Base-by-base conservation (phyloP, 2,329 filamentous ascomycete genomes). In the Sporothrix phasma region DNA sequence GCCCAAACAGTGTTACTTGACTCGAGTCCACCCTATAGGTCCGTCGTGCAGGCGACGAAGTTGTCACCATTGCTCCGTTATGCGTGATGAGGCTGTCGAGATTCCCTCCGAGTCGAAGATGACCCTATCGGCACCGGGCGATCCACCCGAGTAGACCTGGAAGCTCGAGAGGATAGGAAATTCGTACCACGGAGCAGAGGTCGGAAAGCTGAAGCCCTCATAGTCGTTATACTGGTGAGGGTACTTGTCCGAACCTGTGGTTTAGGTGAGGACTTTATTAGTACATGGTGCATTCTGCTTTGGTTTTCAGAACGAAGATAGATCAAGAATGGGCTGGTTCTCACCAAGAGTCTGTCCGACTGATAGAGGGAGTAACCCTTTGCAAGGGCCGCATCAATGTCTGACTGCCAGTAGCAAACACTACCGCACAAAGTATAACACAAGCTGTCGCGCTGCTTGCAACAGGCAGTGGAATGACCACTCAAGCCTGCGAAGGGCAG, bases 51-150 rank as follows among this genome's bases (percentile, higher is more conserved):
- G n/a, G 74, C 78, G 65, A 88, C 83, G 74, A 88, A 88, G 72
- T 80, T 75, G 70, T 87, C 82, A 4, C 82, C 83, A 66, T 82
- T 15, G 85, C 85, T 11, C 86, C 85, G 19, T 81, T 86, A 70
- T 88, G 86, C 1, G 86, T 89, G 68, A 88, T 87, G 37, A 83
- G 74, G 31, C 80, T 80, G 45, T 85, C 84, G 58, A 81, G 41
- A 76, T 65, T 46, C 84, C 79, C n/a, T 74, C 66, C 0, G 69
- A 74, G 70, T 85, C 86, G 73, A 88, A 84, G 37, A 88, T 74
- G 62, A 88, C 82, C 45, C 85, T 80, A 71, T 88, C 85, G 6
- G 85, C 74, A 37, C 85, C 85, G 0, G 85, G 85, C 2, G 80
- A 81, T 26, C 84, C 84, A 29, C 77, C 76, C 5, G 70, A 71